Conservation (phyloP, 1,284 basidiomycete genomes). For the Athelia psychrophila region DNA sequence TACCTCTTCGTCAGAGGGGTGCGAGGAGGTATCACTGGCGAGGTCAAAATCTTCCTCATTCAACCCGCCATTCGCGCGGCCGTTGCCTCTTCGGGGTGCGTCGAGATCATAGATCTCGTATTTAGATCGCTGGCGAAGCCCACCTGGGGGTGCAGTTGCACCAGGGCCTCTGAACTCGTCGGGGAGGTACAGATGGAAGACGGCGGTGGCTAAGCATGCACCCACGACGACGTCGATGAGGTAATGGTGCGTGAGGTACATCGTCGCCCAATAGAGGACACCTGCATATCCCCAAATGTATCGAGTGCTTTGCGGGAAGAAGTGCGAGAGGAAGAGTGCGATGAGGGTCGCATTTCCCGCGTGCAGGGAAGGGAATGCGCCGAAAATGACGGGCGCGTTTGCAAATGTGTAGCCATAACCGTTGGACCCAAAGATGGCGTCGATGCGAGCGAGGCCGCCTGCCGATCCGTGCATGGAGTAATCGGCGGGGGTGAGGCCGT, state of each 20-base stretch:
- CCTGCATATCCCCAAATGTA: constrained; percentile 85
- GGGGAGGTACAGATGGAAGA: constrained; percentile 89
- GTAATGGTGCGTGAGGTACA: constrained; percentile 98
- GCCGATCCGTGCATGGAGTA: constrained; percentile 92
- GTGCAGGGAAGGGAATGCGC: constrained; percentile 95
- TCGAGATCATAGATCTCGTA: constrained; percentile 75
- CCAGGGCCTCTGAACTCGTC: constrained; percentile 68
- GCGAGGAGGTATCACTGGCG: constrained; percentile 46
- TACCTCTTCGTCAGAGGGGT: constrained; percentile 54
- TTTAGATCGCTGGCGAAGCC: constrained; percentile 44
- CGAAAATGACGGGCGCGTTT: constrained; percentile 91
- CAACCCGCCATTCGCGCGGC: constrained; percentile 21
- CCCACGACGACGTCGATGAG: constrained; percentile 96
- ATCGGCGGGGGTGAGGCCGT: constrained; percentile 93
- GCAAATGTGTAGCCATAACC: constrained; percentile 87
- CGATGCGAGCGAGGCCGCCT: constrained; percentile 91
- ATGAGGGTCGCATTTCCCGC: constrained; percentile 90
- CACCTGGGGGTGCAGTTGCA: constrained; percentile 46
- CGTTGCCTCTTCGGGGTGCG: constrained; percentile 31
- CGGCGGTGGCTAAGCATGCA: constrained; percentile 83
- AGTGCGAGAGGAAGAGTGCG: constrained; percentile 92
- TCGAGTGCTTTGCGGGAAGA: constrained; percentile 77
- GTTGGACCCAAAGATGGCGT: constrained; percentile 77
- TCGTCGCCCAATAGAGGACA: constrained; percentile 97
- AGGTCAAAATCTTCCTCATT: constrained; percentile 53